These are phyloP conservation scores for Pyricularia pennisetigena DNA, from an alignment of 2,329 filamentous ascomycete species.

Conservation along the genomic window DNA sequence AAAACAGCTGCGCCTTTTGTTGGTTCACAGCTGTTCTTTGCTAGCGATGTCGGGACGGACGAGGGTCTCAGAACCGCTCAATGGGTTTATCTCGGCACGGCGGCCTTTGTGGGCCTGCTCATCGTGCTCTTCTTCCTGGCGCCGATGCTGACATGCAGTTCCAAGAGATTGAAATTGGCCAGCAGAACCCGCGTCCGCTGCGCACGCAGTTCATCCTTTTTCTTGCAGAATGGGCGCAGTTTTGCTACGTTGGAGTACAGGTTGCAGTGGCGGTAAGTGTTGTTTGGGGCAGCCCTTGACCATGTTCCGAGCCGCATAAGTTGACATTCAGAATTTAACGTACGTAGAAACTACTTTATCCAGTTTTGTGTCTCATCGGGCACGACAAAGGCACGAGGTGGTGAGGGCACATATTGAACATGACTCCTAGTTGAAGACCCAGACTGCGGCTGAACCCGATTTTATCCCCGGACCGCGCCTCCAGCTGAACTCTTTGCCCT, in stretches of 20 bases:
- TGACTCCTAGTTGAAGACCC: background rate
- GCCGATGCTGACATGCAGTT: slow-evolving; percentile 45
- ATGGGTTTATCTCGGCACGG: slow-evolving; percentile 55
- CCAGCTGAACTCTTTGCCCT: slow-evolving; percentile 45
- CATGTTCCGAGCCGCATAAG: background rate
- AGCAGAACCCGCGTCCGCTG: slow-evolving; percentile 37
- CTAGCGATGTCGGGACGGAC: slow-evolving; percentile 34
- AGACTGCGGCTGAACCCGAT: slow-evolving; percentile 3
- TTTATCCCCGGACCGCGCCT: slow-evolving; percentile 10
- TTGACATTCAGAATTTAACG: background rate
- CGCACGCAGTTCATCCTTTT: slow-evolving; percentile 51
- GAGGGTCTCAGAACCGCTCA: slow-evolving; percentile 49
- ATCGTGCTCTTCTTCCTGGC: slow-evolving; percentile 49
- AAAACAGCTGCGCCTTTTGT: slow-evolving; percentile 41
- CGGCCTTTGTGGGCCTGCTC: slow-evolving; percentile 46
- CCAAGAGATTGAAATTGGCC: slow-evolving; percentile 33
- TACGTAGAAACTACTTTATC: slow-evolving; percentile 37
- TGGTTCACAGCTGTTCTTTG: slow-evolving; percentile 52
- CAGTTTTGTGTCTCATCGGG: slow-evolving; percentile 29
- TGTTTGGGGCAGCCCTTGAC: slow-evolving; percentile 7
- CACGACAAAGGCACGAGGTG: slow-evolving; percentile 10
- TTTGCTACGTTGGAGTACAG: slow-evolving; percentile 54
- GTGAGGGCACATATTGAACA: slow-evolving; percentile 8
- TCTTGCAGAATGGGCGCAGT: slow-evolving; percentile 49
- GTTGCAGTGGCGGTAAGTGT: slow-evolving; percentile 36